A percentile compares a stretch with the other conserved stretches of the same genome.
These are phyloP conservation scores for Quercus alba DNA, from an alignment of 306 rosid genomes.

Conservation along the genomic window DNA sequence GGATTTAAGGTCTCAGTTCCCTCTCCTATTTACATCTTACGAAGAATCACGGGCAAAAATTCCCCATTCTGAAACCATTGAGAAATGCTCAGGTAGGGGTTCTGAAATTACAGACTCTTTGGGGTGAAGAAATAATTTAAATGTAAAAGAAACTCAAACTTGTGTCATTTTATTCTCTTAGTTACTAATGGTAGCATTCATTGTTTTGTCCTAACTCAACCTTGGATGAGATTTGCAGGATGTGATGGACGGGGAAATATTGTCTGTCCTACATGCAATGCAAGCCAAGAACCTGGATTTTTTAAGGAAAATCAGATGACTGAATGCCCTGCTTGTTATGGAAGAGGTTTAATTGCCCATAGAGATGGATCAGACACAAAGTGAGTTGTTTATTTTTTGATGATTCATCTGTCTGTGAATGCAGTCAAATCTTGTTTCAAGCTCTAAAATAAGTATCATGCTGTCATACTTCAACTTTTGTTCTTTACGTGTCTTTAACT, in stretches of 20 bases:
- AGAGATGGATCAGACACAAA: constrained; percentile 89
- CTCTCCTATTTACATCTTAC: constrained; percentile 59
- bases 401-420: constrained; percentile 3
- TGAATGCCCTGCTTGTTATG: constrained; percentile 70
- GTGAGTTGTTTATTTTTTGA: constrained; percentile 43
- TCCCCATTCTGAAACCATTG: constrained; percentile 80
- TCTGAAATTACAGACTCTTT: constrained; percentile 5
- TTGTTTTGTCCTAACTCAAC: constrained; percentile 9
- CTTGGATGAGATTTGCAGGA: constrained; percentile 42
- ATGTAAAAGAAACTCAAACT: background rate
- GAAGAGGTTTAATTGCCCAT: constrained; percentile 96
- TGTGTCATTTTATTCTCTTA: background rate
- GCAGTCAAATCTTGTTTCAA: background rate
- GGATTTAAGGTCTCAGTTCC: constrained; percentile 86
- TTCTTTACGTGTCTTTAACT: background rate
- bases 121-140: background rate
- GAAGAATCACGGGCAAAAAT: constrained; percentile 65
- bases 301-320: constrained; percentile 76
- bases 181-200: background rate
- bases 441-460: background rate
- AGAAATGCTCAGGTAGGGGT: constrained; percentile 73
- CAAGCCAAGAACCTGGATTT: constrained; percentile 74
- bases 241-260: constrained; percentile 74
- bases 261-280: constrained; percentile 63
- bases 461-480: background rate